These are phyloP conservation scores for Gillenia trifoliata DNA, from an alignment of 306 rosid genomes.

Conservation along the genomic window DNA sequence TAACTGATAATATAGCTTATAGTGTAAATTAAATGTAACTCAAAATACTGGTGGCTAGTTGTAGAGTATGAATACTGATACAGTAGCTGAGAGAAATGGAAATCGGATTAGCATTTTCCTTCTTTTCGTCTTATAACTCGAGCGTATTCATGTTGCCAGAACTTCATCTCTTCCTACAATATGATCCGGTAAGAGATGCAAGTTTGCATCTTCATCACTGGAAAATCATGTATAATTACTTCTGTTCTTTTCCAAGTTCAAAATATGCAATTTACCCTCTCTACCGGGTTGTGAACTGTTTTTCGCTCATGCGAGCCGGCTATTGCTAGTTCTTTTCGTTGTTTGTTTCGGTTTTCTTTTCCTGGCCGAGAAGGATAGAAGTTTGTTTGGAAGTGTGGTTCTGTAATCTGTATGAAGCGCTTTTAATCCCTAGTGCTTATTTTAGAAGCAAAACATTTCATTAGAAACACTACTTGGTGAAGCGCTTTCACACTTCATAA, in stretches of 20 bases:
- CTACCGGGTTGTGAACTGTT: not conserved
- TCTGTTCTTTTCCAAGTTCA: not conserved
- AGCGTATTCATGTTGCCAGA: not conserved
- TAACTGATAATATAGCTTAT: conserved; percentile 50
- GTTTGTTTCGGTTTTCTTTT: too few relatives aligned
- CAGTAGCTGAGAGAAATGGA: conserved; percentile 42
- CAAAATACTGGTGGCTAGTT: conserved; percentile 36
- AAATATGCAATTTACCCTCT: not conserved
- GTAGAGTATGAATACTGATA: conserved; percentile 50
- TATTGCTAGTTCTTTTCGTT: not conserved
- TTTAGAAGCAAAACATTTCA: not conserved
- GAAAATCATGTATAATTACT: not conserved
- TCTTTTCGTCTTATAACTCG: conserved; percentile 2
- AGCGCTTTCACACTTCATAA: not conserved
- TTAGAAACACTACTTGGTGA: not conserved
- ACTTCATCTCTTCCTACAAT: not conserved
- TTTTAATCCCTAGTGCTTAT: not conserved
- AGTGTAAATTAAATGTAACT: conserved; percentile 39
- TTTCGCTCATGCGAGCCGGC: not conserved
- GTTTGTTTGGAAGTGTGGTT: not conserved
- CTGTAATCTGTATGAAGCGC: not conserved
- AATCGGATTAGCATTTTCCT: conserved; percentile 15
- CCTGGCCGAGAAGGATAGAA: too few relatives aligned
- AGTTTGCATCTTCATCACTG: not conserved
- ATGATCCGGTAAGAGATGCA: not conserved